Percentiles rank a stretch among this genome's conserved stretches.
These are phyloP conservation scores for Musa balbisiana DNA, from an alignment of 202 grass and related monocot genomes.

Conservation along the genomic window DNA sequence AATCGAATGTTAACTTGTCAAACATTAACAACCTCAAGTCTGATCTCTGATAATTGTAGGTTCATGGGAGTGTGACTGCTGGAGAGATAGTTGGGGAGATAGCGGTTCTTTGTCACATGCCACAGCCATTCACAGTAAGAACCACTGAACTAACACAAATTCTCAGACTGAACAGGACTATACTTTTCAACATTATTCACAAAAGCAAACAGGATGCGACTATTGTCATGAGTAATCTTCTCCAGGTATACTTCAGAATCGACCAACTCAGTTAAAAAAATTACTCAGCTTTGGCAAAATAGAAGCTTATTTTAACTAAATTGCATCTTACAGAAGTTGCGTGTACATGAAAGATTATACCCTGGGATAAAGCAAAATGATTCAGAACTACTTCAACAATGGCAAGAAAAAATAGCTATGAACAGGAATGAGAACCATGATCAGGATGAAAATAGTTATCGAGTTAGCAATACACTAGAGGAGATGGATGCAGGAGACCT, in stretches of 20 bases:
- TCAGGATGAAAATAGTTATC: neutral
- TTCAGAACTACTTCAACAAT: conserved; percentile 12
- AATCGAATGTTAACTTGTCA: too few species aligned
- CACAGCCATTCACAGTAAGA: conserved; percentile 52
- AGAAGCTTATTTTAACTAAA: neutral
- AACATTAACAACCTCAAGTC: neutral
- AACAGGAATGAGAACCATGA: conserved; percentile 14
- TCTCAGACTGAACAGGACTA: conserved; percentile 40
- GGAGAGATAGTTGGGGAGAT: conserved; percentile 53
- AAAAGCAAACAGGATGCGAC: conserved; percentile 39
- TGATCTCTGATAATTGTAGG: conserved; percentile 18
- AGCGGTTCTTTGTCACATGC: conserved; percentile 45
- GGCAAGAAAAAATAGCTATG: conserved; percentile 22
- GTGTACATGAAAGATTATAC: conserved; percentile 30
- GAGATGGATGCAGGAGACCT: neutral
- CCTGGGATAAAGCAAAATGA: conserved; percentile 34
- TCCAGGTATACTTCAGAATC: conserved; percentile 22
- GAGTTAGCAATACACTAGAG: neutral
- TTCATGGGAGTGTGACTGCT: conserved; percentile 36
- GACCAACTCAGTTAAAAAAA: neutral
- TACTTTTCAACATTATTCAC: conserved; percentile 40
- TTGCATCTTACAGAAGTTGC: conserved; percentile 33
- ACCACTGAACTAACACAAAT: conserved; percentile 41
- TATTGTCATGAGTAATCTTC: conserved; percentile 41
- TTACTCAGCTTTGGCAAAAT: conserved; percentile 12